Evolutionary conservation across 2,329 filamentous ascomycete genomes (phyloP), one percentile per base, ranked within the genome.

Genomic region (Nannizzia gypsea): DNA sequence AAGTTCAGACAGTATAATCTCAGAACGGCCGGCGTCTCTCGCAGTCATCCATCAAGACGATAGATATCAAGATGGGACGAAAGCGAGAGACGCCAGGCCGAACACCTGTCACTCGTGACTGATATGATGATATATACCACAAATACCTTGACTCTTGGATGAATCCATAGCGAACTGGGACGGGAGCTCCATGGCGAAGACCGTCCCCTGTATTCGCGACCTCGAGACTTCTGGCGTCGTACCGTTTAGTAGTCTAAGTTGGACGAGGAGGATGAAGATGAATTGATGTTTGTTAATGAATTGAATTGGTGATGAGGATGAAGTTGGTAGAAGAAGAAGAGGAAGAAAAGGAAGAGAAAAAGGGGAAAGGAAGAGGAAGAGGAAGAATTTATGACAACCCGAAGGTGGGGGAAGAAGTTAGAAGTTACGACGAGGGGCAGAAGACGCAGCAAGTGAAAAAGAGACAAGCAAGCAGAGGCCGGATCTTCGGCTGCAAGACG

Each of bases 1-100:
- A 89, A 89, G 86, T 89, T 88, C 80, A 77, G 76, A 80, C 84
- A 85, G 85, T 88, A 85, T 87, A 76, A 81, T 88, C 84, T 87
- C 84, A 87, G 84, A 85, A 77, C 78, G 69, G 70, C 64, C 66
- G 63, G 60, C 44, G 59, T 13, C n/a, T 20, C 50, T 54, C 50
- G 9, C 26, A 15, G 9, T 20, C 59, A 6, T 36, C 38, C 26
- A 11, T 20, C 28, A 26, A 59, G 6, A 40, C 56, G 34, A 56
- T 11, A 36, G 2, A 11, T 36, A 36, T 36, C 31, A 36, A 36
- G 31, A 59, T 63, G 60, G 64, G 58, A 61, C 59, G 42, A 40
- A 36, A 36, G 31, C 31, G 44, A 56, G 28, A 40, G 44, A 57
- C 38, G 60, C 60, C 63, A 50, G 61, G 61, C 52, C 68, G 73